These are phyloP conservation scores for Carallia brachiata DNA, from an alignment of 345 rosid species.

Conservation along the genomic window DNA sequence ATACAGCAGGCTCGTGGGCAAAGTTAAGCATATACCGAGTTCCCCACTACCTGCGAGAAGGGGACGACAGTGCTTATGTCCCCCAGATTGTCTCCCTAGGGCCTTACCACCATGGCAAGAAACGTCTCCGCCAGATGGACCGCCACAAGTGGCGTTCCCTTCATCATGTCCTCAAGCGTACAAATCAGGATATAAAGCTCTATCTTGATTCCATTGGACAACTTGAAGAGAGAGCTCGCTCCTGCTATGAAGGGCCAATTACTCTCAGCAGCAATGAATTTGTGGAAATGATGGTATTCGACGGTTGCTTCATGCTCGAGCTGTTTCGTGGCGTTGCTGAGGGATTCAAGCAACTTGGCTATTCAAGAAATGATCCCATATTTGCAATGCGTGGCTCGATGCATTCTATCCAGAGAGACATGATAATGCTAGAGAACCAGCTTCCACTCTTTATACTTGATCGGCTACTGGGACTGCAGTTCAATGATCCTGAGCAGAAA, in stretches of 20 bases:
- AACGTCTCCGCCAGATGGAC: slow-evolving; percentile 67
- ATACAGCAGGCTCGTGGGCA: slow-evolving; percentile 56
- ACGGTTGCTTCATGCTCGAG: slow-evolving; percentile 81
- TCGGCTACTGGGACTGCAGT: slow-evolving; percentile 61
- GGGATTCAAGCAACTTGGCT: slow-evolving; percentile 66
- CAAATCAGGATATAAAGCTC: slow-evolving; percentile 43
- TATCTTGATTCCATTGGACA: slow-evolving; percentile 63
- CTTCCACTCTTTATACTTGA: slow-evolving; percentile 72
- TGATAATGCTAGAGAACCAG: slow-evolving; percentile 89
- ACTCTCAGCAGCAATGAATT: slow-evolving; percentile 66
- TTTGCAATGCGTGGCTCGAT: slow-evolving; percentile 84
- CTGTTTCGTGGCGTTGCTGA: slow-evolving; percentile 70
- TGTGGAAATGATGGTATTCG: slow-evolving; percentile 80
- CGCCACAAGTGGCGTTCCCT: slow-evolving; percentile 84
- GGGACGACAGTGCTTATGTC: slow-evolving; percentile 69
- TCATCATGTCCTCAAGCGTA: slow-evolving; percentile 58
- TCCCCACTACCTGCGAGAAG: slow-evolving; percentile 57
- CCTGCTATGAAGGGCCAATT: slow-evolving; percentile 63
- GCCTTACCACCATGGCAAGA: slow-evolving; percentile 79
- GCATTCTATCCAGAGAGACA: slow-evolving; percentile 88
- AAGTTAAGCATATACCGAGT: slow-evolving; percentile 53
- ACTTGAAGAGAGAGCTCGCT: slow-evolving; percentile 64
- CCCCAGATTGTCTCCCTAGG: slow-evolving; percentile 82
- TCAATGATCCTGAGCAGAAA: slow-evolving; percentile 49
- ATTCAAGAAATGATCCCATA: slow-evolving; percentile 72